Evolutionary conservation across 2,329 filamentous ascomycete genomes (phyloP), one percentile per base, ranked within the genome.

Genomic region (Fusarium napiforme): DNA sequence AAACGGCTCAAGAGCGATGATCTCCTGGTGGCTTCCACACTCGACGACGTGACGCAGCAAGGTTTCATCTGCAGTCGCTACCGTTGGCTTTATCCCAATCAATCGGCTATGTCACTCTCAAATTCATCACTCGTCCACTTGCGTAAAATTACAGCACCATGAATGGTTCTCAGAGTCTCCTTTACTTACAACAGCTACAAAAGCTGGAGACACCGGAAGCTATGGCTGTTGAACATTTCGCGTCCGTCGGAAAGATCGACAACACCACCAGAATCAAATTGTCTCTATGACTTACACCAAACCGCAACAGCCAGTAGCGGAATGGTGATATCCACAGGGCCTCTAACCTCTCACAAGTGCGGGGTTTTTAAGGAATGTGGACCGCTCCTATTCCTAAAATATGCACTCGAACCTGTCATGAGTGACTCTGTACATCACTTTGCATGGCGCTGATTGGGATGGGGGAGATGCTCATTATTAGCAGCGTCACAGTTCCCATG

Each of bases 351-450:
- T 36, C 30, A n/a, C 11, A 23, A 26, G 4, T 52, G 11, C 9
- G 16, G 12, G 11, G 2, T 36, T 15, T 36, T 18, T 26, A 11
- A 36, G 11, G 49, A 36, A 5, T 26, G 15, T 19, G n/a, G 11
- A 19, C 9, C n/a, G 5, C 21, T 34, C 15, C 15, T 36, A 9
- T 36, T 50, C 18, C 16, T 32, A 7, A 26, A 14, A 26, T 18
- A 19, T 10, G 49, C 18, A 36, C 49, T 34, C 12, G n/a, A 7
- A 18, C 4, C 12, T 52, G 12, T 11, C 18, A 15, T 14, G 12
- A 52, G 3, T 36, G 9, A 3, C 3, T 15, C 9, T 7, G 16
- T 5, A 4, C 5, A 26, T 23, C n/a, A 4, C 16, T 18, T 5
- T 9, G n/a, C 2, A 52, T 52, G 9, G 21, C 18, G 6, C 18